Evolutionary conservation across 208 protist species (phyloP), one percentile per base, ranked within the genome.

Genomic region (Strigomonas culicis): DNA sequence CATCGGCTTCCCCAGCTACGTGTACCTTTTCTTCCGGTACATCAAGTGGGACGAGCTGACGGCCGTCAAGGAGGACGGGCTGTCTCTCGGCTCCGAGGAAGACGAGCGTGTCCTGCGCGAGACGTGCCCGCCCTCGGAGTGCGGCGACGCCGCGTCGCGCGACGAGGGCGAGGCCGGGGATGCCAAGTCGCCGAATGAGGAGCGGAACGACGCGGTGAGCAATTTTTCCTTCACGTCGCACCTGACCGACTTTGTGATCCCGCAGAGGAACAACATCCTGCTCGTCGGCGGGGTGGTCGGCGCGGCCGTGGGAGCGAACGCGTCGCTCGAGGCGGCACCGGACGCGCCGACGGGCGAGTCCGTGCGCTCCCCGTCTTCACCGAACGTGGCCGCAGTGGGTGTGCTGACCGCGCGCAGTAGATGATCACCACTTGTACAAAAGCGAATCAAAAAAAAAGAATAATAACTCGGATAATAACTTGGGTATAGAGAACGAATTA

Each of bases 1-100:
- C 4, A 62, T 89, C 22, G 88, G 88, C 19, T 81, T 88, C 43
- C 82, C 88, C 50, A 59, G 74, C 2, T 92, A 92, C 70, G 30
- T 79, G 47, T 92, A 82, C 47, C 68, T 90, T 49, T 68, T 89
- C 34, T 72, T 86, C 44, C 64, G 68, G 27, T 81, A 88, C 63
- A 94, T 91, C 58, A 63, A 72, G 31, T 92, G 88, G 82, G 76
- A 81, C 25, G 55, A 57, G 53, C 52, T 90, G 47, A 50, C 68
- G 36, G 24, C 56, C 2, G 63, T 65, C 50, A 59, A 77, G 25
- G 75, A 85, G 21, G 68, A 79, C 4, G 36, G 68, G 21, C 67
- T 62, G 15, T 65, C 36, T 31, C 60, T 77, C 25, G 68, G 69
- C 57, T n/a, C 62, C 50, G 68, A 63, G 39, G 74, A 75, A 61